A percentile compares a stretch with the other conserved stretches of the same genome.
Conservation (phyloP, 176 grass and related monocot genomes). For the Lolium rigidum region DNA sequence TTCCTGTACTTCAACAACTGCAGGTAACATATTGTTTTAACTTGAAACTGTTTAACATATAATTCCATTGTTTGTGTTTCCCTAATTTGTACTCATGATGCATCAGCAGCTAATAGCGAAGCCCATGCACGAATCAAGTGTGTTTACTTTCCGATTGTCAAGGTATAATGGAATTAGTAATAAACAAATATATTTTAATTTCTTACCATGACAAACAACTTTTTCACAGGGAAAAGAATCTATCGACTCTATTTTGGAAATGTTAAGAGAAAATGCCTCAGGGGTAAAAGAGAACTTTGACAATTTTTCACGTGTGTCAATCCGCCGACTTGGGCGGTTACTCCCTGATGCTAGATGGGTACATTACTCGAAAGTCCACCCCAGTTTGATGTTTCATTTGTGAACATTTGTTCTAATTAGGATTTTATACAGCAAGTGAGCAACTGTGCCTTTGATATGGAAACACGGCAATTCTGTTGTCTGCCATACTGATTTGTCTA, state of each 20-base stretch:
- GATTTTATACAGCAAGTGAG: conserved; percentile 1
- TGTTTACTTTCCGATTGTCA: conserved; percentile 64
- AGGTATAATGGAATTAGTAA: conserved; percentile 46
- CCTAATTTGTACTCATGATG: conserved; percentile 17
- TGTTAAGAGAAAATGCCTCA: conserved; percentile 43
- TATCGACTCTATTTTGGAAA: conserved; percentile 56
- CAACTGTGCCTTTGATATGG: not conserved
- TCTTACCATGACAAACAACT: not conserved
- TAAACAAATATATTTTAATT: conserved; percentile 15
- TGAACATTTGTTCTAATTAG: conserved; percentile 14
- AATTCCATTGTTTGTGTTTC: not conserved
- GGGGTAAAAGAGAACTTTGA: conserved; percentile 58
- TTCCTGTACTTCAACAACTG: not conserved
- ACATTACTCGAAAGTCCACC: conserved; percentile 16
- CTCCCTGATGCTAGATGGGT: conserved; percentile 74
- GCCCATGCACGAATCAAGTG: conserved; percentile 55
- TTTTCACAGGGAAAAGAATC: conserved; percentile 56
- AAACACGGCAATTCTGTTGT: not conserved
- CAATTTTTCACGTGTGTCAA: conserved; percentile 57
- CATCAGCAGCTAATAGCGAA: conserved; percentile 29
- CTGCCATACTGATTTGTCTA: conserved; percentile 1
- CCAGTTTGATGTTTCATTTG: conserved; percentile 13
- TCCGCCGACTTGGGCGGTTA: conserved; percentile 58
- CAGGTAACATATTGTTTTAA: conserved; percentile 34
- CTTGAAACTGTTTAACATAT: not conserved